Evolutionary conservation across 2,329 filamentous ascomycete genomes (phyloP).

Genomic region (Cordyceps javanica): DNA sequence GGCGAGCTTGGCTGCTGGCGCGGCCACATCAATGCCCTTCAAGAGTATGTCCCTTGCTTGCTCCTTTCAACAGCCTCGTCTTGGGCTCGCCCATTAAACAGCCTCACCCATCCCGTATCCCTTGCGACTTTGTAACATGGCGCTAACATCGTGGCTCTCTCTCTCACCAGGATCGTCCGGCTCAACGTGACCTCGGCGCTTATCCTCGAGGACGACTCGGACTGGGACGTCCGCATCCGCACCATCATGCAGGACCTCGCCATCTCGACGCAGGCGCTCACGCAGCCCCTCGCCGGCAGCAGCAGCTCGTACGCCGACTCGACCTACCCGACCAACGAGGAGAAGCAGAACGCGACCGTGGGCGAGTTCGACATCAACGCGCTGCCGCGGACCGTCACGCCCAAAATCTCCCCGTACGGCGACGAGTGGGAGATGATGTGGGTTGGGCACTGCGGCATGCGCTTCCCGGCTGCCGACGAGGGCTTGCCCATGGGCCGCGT

Average conservation of each 20-base stretch:
- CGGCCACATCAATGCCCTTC: slow-evolving; percentile 31
- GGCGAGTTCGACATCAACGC: slow-evolving; percentile 15
- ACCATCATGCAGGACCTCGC: slow-evolving; percentile 37
- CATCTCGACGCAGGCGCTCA: slow-evolving; percentile 25
- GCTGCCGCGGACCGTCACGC: slow-evolving; percentile 13
- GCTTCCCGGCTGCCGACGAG: slow-evolving; percentile 19
- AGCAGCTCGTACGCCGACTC: slow-evolving; percentile 17
- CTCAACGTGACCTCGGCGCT: slow-evolving; percentile 38
- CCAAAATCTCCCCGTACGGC: slow-evolving; percentile 35
- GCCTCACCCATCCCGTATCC: not conserved
- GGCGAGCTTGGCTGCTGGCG: slow-evolving; percentile 25
- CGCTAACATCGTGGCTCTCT: not conserved
- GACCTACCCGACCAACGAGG: slow-evolving; percentile 16
- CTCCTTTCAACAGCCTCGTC: not conserved
- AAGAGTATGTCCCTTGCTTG: slow-evolving; percentile 19
- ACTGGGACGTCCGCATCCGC: slow-evolving; percentile 48
- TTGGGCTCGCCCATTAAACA: too few relatives aligned
- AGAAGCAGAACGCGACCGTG: not conserved
- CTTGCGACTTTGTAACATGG: not conserved
- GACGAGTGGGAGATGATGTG: slow-evolving; percentile 44
- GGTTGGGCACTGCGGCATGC: slow-evolving; percentile 40
- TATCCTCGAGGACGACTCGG: slow-evolving; percentile 49
- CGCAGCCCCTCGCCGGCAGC: slow-evolving; percentile 21
- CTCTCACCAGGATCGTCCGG: slow-evolving; percentile 30
- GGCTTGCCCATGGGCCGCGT: slow-evolving; percentile 23